Percentiles rank a stretch among this genome's conserved stretches.
Conservation (phyloP, 805 yeast species). For the Kluyveromyces starmeri region DNA sequence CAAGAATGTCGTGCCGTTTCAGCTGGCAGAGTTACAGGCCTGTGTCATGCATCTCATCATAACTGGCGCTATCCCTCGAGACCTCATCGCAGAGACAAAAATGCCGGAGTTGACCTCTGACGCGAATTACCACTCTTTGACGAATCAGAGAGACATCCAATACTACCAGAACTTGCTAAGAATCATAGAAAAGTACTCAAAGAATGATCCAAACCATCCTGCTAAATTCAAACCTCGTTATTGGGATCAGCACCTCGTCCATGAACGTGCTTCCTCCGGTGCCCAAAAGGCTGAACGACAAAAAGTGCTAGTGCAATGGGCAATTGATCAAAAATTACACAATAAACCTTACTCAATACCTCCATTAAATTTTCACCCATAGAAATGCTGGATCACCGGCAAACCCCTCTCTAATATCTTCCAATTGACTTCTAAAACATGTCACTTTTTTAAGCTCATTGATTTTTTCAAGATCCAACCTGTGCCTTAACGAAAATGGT, state of each 20-base stretch:
- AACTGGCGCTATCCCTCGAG: constrained; percentile 29
- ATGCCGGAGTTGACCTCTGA: constrained; percentile 5
- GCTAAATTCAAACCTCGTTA: constrained; percentile 16
- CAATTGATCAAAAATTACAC: constrained; percentile 5
- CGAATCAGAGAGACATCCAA: constrained; percentile 18
- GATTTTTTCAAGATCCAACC: no score
- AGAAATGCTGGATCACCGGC: no score
- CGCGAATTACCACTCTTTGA: constrained; percentile 12
- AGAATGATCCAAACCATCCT: constrained; percentile 9
- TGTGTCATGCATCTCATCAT: constrained; percentile 55
- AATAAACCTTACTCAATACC: not conserved
- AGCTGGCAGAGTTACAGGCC: constrained; percentile 57
- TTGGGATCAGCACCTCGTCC: constrained; percentile 17
- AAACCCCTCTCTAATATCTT: no score
- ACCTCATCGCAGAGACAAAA: not conserved
- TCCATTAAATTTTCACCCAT: no score
- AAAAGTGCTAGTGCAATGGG: constrained; percentile 10
- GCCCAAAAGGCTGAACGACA: constrained; percentile 18
- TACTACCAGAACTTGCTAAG: constrained; percentile 20
- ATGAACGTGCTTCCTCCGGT: constrained; percentile 13
- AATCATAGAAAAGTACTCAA: constrained; percentile 14
- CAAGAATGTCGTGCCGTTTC: constrained; percentile 51
- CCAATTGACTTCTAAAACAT: no score
- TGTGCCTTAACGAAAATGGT: no score
- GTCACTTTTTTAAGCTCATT: no score